phyloP scores from a whole-genome alignment of 371 early-diverging fungal genomes.

The Mucor ambiguus region DNA sequence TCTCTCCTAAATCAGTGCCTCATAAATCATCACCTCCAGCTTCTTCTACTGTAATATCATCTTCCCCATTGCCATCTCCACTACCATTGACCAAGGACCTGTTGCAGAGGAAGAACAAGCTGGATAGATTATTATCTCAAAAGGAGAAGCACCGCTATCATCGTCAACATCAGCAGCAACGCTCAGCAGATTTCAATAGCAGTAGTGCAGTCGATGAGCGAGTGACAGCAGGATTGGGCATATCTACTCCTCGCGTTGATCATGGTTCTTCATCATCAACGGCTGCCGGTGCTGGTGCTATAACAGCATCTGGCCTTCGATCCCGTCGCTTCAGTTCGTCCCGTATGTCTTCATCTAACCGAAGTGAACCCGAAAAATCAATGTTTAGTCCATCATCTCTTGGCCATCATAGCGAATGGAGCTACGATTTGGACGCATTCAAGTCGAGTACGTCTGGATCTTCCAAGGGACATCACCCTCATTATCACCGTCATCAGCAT shows the following conservation, averaged over 20 bases:
- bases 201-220: constrained; percentile 31
- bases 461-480: constrained; percentile 1
- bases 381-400: not conserved
- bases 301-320: constrained; percentile 7
- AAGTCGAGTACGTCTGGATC: constrained; percentile 19
- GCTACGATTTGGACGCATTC: constrained; percentile 18
- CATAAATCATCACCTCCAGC: not conserved
- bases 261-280: not conserved
- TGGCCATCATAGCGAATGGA: constrained; percentile 20
- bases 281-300: not conserved
- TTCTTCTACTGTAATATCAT: not conserved
- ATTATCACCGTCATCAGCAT: not conserved
- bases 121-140: constrained; percentile 35
- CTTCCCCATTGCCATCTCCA: constrained; percentile 13
- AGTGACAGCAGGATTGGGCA: constrained; percentile 44
- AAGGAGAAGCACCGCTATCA: constrained; percentile 10
- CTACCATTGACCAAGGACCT: constrained; percentile 52
- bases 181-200: constrained; percentile 1
- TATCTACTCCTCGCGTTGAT: constrained; percentile 17
- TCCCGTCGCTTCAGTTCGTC: constrained; percentile 13
- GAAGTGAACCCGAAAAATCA: constrained; percentile 19
- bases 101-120: constrained; percentile 42
- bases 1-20: constrained; percentile 17
- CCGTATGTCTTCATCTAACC: constrained; percentile 13
- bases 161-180: constrained; percentile 7